These are phyloP conservation scores for Scytalidium sp. DNA, from an alignment of 2,329 filamentous ascomycete species.

Conservation along the genomic window DNA sequence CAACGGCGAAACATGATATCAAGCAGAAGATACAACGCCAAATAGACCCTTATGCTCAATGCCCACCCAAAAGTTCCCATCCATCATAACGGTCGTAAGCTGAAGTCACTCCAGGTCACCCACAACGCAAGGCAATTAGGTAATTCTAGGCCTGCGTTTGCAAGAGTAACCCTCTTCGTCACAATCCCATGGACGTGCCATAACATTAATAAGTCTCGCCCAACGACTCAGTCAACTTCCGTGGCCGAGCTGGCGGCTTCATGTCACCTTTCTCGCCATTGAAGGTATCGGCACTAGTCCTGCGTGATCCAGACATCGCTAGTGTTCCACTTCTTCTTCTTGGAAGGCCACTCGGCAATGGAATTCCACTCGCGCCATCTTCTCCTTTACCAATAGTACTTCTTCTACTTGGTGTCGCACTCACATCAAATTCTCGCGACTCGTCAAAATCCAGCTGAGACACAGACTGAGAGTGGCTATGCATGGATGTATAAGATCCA, in stretches of 20 bases:
- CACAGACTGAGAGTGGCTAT: constrained; percentile 31
- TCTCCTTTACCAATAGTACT: constrained; percentile 38
- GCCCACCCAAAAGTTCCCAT: neutral
- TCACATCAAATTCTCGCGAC: constrained; percentile 22
- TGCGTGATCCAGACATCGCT: constrained; percentile 20
- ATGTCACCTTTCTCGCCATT: constrained; percentile 17
- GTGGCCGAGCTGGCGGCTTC: constrained; percentile 27
- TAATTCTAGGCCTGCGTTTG: neutral
- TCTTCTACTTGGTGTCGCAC: constrained; percentile 41
- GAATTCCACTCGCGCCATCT: constrained; percentile 41
- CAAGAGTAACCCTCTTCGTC: neutral
- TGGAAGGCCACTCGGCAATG: constrained; percentile 42
- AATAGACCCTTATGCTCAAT: neutral
- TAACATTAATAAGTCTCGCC: constrained; percentile 53
- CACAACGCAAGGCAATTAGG: neutral
- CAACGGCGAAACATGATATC: neutral
- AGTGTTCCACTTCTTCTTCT: constrained; percentile 47
- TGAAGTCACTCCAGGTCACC: constrained; percentile 11
- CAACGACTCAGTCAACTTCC: constrained; percentile 49
- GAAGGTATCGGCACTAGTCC: constrained; percentile 22
- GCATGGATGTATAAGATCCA: constrained; percentile 21
- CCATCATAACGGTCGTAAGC: constrained; percentile 14
- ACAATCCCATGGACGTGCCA: neutral
- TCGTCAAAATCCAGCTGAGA: constrained; percentile 27
- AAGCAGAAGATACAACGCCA: neutral